Conservation (phyloP, 1,139 yeast species). For the Lodderomyces metapsilosis region DNA sequence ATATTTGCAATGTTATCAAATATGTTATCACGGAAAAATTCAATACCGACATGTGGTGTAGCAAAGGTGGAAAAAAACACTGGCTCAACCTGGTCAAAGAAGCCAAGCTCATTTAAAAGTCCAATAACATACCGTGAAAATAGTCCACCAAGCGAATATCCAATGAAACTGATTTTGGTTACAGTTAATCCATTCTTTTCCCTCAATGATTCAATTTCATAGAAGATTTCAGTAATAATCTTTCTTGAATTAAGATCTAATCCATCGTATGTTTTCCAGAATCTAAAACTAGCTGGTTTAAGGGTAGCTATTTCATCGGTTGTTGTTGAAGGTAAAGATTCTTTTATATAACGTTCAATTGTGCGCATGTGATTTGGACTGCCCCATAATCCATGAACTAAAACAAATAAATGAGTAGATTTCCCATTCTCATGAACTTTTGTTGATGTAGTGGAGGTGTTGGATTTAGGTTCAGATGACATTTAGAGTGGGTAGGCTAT, state of each 20-base stretch:
- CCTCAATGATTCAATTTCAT: conserved; percentile 52
- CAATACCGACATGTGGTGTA: conserved; percentile 84
- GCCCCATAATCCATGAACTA: conserved; percentile 92
- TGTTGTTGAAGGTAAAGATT: conserved; percentile 27
- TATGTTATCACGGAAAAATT: conserved; percentile 41
- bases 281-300: conserved; percentile 69
- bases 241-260: conserved; percentile 68
- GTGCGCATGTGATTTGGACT: conserved; percentile 70
- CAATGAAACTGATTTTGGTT: conserved; percentile 40
- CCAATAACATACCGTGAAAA: conserved; percentile 69
- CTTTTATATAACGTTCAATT: conserved; percentile 51
- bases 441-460: not conserved
- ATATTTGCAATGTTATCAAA: conserved; percentile 51
- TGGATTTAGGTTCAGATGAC: not conserved
- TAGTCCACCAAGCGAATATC: conserved; percentile 46
- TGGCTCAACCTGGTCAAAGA: conserved; percentile 64
- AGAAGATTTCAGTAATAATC: conserved; percentile 60
- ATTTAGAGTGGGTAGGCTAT: too few relatives aligned
- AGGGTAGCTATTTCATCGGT: conserved; percentile 51
- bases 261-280: conserved; percentile 85
- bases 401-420: conserved; percentile 63
- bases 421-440: conserved; percentile 1
- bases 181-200: conserved; percentile 36
- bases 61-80: conserved; percentile 77
- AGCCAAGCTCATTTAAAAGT: conserved; percentile 48